These are phyloP conservation scores for Glaciozyma antarctica DNA, from an alignment of 768 basidiomycete genomes.

Conservation along the genomic window DNA sequence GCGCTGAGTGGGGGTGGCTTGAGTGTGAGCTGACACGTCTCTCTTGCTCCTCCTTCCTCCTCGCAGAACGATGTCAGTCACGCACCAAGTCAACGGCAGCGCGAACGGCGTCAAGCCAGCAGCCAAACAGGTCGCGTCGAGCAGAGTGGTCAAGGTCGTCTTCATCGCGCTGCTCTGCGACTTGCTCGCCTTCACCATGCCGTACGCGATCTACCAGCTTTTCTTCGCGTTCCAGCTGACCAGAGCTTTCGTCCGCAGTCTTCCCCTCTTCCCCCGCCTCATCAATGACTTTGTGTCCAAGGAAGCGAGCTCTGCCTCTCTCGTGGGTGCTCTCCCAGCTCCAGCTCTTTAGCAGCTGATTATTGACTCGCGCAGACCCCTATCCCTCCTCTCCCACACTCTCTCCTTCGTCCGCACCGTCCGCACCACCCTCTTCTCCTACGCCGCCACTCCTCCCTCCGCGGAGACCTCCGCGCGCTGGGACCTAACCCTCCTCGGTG, in stretches of 20 bases:
- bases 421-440: constrained; percentile 57
- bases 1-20: too few species aligned
- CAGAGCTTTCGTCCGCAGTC: constrained; percentile 62
- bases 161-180: constrained; percentile 86
- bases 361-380: constrained; percentile 33
- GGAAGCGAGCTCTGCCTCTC: constrained; percentile 3
- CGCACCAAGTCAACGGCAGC: too few species aligned
- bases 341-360: neutral
- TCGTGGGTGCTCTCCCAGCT: constrained; percentile 6
- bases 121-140: neutral
- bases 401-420: constrained; percentile 58
- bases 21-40: too few species aligned
- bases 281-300: constrained; percentile 51
- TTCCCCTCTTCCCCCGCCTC: constrained; percentile 96
- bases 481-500: constrained; percentile 92
- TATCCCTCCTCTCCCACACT: constrained; percentile 59
- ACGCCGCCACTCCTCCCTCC: constrained; percentile 46
- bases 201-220: neutral
- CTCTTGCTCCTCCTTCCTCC: too few species aligned
- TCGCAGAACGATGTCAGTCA: too few species aligned
- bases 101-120: too few species aligned
- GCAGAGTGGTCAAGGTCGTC: constrained; percentile 64
- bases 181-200: constrained; percentile 53
- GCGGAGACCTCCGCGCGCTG: constrained; percentile 41
- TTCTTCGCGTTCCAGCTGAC: neutral